phyloP scores from a whole-genome alignment of 768 basidiomycete species.

The Mycena galopus region DNA sequence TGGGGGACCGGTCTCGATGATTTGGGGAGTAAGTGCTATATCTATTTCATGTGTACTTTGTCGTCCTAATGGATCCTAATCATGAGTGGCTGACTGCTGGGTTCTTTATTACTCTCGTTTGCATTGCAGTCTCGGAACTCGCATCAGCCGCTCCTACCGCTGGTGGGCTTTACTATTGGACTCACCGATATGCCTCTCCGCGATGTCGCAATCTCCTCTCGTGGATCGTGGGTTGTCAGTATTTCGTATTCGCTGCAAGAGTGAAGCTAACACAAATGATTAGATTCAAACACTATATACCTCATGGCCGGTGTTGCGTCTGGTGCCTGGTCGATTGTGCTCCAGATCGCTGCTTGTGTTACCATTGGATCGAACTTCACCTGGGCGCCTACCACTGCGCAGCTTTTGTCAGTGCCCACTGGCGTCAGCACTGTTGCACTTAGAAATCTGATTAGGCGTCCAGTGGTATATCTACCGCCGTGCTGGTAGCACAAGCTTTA shows the following conservation, averaged over 20 bases:
- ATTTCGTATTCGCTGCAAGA: not conserved
- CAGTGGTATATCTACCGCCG: conserved; percentile 65
- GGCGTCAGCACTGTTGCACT: conserved; percentile 6
- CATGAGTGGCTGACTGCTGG: conserved; percentile 59
- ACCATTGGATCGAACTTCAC: conserved; percentile 46
- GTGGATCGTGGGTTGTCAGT: conserved; percentile 73
- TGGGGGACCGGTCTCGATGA: too few species aligned
- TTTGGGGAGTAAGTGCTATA: conserved; percentile 57
- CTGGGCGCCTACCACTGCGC: conserved; percentile 41
- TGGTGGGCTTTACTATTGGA: conserved; percentile 69
- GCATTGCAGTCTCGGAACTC: not conserved
- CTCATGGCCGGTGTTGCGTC: conserved; percentile 56
- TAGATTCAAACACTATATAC: too few species aligned
- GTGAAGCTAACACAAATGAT: not conserved
- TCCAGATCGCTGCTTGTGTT: conserved; percentile 62
- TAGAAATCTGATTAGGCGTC: not conserved
- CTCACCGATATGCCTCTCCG: conserved; percentile 64
- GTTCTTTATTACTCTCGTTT: not conserved
- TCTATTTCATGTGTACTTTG: conserved; percentile 6
- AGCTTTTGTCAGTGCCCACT: conserved; percentile 41
- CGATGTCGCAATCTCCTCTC: too few species aligned
- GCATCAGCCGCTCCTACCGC: not conserved
- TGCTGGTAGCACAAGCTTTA: conserved; percentile 67
- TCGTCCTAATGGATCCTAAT: conserved; percentile 40
- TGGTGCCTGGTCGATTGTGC: conserved; percentile 63